Percentiles rank a stretch among this genome's conserved stretches.
phyloP scores from a whole-genome alignment of 106 monocot genomes.

The Allium sativum region DNA sequence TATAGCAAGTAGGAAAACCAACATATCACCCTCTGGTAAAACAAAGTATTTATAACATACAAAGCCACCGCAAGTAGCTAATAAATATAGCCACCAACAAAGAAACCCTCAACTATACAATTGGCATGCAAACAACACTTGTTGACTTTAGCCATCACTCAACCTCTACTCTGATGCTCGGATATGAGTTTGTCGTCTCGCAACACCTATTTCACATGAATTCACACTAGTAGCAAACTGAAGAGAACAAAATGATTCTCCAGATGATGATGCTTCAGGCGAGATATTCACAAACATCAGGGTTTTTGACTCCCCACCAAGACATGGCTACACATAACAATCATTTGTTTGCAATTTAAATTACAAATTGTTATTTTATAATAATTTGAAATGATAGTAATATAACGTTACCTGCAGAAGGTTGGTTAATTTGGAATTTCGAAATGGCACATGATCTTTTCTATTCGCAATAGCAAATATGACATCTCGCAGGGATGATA shows the following conservation, averaged over 20 bases:
- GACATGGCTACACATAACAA: conserved; percentile 6
- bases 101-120: neutral
- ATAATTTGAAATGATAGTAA: neutral
- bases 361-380: too few species aligned
- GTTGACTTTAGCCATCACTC: conserved; percentile 4
- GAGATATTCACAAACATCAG: conserved; percentile 18
- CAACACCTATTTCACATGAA: conserved; percentile 13
- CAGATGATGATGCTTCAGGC: conserved; percentile 14
- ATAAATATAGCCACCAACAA: neutral
- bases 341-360: neutral
- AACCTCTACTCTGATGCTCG: conserved; percentile 7
- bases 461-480: conserved; percentile 77
- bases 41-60: too few species aligned
- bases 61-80: neutral
- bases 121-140: neutral
- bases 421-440: conserved; percentile 90
- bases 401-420: conserved; percentile 56
- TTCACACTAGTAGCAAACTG: conserved; percentile 12
- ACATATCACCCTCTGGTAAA: too few species aligned
- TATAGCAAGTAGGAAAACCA: too few species aligned
- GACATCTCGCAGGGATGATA: conserved; percentile 77
- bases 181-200: conserved; percentile 6
- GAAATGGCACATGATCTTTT: conserved; percentile 81
- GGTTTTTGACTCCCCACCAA: conserved; percentile 12
- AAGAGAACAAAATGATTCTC: conserved; percentile 15